Conservation (phyloP, 2,329 filamentous ascomycete species). For the Shiraia bambusicola region DNA sequence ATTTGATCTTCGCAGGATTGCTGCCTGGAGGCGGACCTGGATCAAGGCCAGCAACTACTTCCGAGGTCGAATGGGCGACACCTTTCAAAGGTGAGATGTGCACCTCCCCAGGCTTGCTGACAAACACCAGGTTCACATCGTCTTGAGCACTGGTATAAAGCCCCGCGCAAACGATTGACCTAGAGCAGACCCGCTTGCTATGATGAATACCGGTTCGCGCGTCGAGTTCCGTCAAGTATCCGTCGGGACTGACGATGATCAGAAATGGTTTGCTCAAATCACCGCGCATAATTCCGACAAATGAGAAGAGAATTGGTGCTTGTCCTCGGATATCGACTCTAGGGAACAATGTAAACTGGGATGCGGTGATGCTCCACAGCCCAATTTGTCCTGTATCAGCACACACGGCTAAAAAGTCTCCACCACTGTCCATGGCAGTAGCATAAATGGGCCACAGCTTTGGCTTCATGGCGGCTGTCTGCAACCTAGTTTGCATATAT, state of each 20-base stretch:
- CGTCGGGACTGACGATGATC: slow-evolving; percentile 65
- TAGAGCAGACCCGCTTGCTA: slow-evolving; percentile 32
- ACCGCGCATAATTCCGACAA: slow-evolving; percentile 34
- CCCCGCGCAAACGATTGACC: slow-evolving; percentile 29
- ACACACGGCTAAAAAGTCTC: slow-evolving; percentile 67
- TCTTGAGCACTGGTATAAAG: slow-evolving; percentile 31
- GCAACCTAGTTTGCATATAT: slow-evolving; percentile 33
- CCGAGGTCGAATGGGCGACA: slow-evolving; percentile 28
- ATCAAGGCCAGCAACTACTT: slow-evolving; percentile 38
- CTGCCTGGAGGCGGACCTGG: slow-evolving; percentile 38
- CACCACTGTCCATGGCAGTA: slow-evolving; percentile 64
- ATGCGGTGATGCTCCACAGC: slow-evolving; percentile 64
- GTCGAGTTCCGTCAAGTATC: slow-evolving; percentile 61
- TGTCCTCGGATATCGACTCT: slow-evolving; percentile 59
- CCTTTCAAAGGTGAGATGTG: slow-evolving; percentile 34
- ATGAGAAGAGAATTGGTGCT: slow-evolving; percentile 65
- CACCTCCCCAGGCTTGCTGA: slow-evolving; percentile 38
- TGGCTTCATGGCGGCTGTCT: slow-evolving; percentile 38
- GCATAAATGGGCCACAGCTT: slow-evolving; percentile 55
- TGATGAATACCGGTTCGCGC: slow-evolving; percentile 46
- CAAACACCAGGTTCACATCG: slow-evolving; percentile 34
- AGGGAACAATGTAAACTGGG: slow-evolving; percentile 57
- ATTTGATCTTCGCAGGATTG: slow-evolving; percentile 52
- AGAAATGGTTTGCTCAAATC: slow-evolving; percentile 47
- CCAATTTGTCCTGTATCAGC: slow-evolving; percentile 59